Base-by-base conservation (phyloP, 1,284 basidiomycete species). In the Earliella scabrosa region DNA sequence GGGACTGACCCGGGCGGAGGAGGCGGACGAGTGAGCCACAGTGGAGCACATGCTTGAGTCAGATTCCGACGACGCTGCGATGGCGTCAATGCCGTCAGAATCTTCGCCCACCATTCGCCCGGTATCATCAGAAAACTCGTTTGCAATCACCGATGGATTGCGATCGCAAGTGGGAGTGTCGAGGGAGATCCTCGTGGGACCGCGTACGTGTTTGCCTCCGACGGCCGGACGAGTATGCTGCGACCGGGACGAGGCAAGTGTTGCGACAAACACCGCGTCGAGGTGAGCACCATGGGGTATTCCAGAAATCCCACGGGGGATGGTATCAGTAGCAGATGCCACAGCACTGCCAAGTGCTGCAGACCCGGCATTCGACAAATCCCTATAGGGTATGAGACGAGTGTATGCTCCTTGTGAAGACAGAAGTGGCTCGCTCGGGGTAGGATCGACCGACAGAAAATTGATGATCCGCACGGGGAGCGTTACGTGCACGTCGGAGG, bases 401-500 rank as follows among this genome's bases (percentile, higher is more conserved):
- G 62, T 45, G 40, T 63, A 64, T 27, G 64, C 66, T 5, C 63
- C 64, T 7, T 61, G 59, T 2, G 53, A 16, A 4, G 70, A 67
- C 50, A 69, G 59, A 23, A 73, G 59, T 10, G 72, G 63, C 9
- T 65, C 66, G 34, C 70, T 75, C 21, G 87, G 85, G 16, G 87
- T 87, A 26, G 91, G 90, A 68, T 95, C 92, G 57, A 95, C 74
- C 16, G 93, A 94, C 20, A 92, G 73, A 70, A 92, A 90, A 69
- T 88, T 92, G 73, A 93, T 78, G 66, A 95, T 83, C 11, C 81
- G 77, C 57, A 94, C 74, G 0, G 93, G 93, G 11, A 94, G 72
- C 29, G 82, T 82, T 41, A 88, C 87, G 38, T 81, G 79, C 23
- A 90, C 74, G 56, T 90, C 86, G 3, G 88, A 78, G 2, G 82